These are phyloP conservation scores for Fusarium caatingaense DNA, from an alignment of 2,329 filamentous ascomycete species.

Conservation along the genomic window DNA sequence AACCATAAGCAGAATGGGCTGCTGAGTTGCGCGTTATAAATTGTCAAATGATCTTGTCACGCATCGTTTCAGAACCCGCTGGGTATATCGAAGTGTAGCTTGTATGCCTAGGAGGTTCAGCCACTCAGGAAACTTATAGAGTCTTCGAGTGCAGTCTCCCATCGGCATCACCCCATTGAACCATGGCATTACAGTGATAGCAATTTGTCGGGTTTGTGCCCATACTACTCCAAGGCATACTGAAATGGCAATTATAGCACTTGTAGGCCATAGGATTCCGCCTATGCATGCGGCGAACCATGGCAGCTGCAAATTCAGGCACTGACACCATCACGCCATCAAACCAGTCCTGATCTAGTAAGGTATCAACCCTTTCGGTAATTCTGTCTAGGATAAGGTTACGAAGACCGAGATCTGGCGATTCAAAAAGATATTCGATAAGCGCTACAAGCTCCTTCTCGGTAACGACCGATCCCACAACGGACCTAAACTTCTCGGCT, in stretches of 20 bases:
- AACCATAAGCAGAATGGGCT: too few relatives aligned
- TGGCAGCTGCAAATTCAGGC: background rate
- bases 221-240: background rate
- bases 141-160: background rate
- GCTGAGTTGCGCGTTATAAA: too few relatives aligned
- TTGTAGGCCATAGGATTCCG: background rate
- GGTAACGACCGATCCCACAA: background rate
- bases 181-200: background rate
- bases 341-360: background rate
- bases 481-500: background rate
- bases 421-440: background rate
- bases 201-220: background rate
- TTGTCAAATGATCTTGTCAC: too few relatives aligned
- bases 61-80: too few relatives aligned
- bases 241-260: background rate
- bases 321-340: background rate
- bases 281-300: background rate
- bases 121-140: background rate
- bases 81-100: too few relatives aligned
- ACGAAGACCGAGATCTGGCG: background rate
- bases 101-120: too few relatives aligned
- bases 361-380: background rate
- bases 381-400: background rate
- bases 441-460: background rate
- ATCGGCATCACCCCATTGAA: background rate